Evolutionary conservation across 768 basidiomycete species (phyloP), one percentile per base, ranked within the genome.

Genomic region (Podaxis sp.): DNA sequence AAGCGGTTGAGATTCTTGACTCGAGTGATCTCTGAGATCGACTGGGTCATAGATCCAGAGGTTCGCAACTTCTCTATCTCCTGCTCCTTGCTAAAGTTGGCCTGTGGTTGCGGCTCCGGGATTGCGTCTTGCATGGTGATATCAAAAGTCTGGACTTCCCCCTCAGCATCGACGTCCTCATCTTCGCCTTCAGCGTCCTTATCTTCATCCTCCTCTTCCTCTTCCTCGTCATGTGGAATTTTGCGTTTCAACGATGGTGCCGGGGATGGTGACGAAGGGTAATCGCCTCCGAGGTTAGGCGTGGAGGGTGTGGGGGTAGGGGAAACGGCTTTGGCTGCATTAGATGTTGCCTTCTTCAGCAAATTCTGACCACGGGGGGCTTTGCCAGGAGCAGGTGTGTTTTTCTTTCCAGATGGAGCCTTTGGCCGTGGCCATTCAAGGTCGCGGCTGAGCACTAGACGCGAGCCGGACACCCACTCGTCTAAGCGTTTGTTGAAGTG

Each of bases 401-500:
- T 89, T 75, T 87, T 86, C 35, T 77, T 76, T 5, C 82, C 79
- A 1, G 79, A 52, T 18, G 69, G 76, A 16, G 79, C 74, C 69
- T 93, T 94, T 0, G 96, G 95, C 61, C 92, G 91, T 2, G 97
- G 96, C 94, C 93, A 96, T 73, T 98, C 95, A 64, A 99, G 82
- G 69, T 97, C 95, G 64, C 89, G 82, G 61, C 77, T 81, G 48
- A 95, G 79, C 44, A 98, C 83, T 59, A 99, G 82, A 42, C 96
- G 86, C 1, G 91, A 89, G 14, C 91, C 93, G 13, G 90, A 77
- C 23, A 99, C 89, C 97, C 97, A 99, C 57, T 97, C 97, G 71
- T 99, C 97, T 42, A 98, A 80, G 63, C 97, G 95, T 73, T 99
- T 99, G 80, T 99, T 99, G 82, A 98, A 98, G 65, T 93, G 87